These are phyloP conservation scores for Mortierella sp. DNA, from an alignment of 371 early-diverging fungal species.

Conservation along the genomic window DNA sequence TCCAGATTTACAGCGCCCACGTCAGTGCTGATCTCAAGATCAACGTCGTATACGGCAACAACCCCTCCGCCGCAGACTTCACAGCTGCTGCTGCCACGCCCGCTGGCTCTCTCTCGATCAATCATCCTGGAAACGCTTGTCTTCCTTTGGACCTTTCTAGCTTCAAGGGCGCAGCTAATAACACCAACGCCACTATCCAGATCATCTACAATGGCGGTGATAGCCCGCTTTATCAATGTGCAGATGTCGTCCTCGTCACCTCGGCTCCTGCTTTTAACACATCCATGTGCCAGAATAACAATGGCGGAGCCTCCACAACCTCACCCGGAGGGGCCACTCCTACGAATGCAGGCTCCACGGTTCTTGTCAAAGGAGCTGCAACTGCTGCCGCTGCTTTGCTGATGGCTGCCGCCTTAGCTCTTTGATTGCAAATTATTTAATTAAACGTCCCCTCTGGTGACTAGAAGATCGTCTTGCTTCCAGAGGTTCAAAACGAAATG, in stretches of 20 bases:
- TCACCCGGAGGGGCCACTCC: not conserved
- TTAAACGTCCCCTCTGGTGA: no score
- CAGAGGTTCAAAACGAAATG: no score
- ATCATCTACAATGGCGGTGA: conserved; percentile 69
- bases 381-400: conserved; percentile 22
- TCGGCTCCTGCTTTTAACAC: conserved; percentile 57
- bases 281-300: conserved; percentile 58
- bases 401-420: conserved; percentile 13
- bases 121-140: conserved; percentile 61
- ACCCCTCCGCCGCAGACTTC: conserved; percentile 56
- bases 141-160: conserved; percentile 55
- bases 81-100: conserved; percentile 50
- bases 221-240: conserved; percentile 68
- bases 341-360: conserved; percentile 2
- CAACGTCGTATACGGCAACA: conserved; percentile 56
- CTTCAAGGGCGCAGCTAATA: conserved; percentile 53
- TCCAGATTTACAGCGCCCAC: conserved; percentile 64
- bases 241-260: conserved; percentile 62
- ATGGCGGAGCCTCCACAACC: conserved; percentile 11
- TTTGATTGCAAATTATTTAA: not conserved
- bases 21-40: conserved; percentile 58
- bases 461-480: no score
- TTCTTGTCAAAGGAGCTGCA: conserved; percentile 9
- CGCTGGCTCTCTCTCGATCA: conserved; percentile 30
- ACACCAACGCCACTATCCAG: conserved; percentile 68